These are phyloP conservation scores for Cocos nucifera DNA, from an alignment of 176 grass and related monocot species.

Conservation along the genomic window DNA sequence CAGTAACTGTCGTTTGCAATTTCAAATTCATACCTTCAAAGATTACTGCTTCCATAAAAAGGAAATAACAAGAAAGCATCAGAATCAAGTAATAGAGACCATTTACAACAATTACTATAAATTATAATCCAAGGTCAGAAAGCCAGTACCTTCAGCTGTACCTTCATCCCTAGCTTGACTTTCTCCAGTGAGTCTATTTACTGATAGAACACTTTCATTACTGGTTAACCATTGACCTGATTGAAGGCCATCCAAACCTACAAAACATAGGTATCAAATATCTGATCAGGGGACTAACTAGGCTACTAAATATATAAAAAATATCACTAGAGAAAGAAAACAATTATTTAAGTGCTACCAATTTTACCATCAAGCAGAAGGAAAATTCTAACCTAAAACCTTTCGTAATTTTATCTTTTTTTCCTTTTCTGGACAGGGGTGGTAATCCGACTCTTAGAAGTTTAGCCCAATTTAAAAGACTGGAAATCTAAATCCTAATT, in stretches of 20 bases:
- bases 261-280: background rate
- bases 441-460: no score
- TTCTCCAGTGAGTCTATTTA: slow-evolving; percentile 68
- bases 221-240: slow-evolving; percentile 71
- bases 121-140: background rate
- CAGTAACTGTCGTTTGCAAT: slow-evolving; percentile 48
- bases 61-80: slow-evolving; percentile 11
- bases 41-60: slow-evolving; percentile 36
- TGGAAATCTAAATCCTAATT: no score
- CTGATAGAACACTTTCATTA: slow-evolving; percentile 57
- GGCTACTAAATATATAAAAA: background rate
- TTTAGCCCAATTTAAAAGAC: no score
- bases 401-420: no score
- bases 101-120: slow-evolving; percentile 1
- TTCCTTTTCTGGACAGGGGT: no score
- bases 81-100: slow-evolving; percentile 6
- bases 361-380: no score
- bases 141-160: slow-evolving; percentile 52
- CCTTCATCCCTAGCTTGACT: slow-evolving; percentile 57
- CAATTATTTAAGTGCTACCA: no score
- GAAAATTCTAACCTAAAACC: no score
- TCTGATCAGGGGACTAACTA: background rate
- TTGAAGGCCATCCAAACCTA: slow-evolving; percentile 35
- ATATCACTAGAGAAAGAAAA: background rate
- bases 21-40: slow-evolving; percentile 62